Evolutionary conservation across 2,329 filamentous ascomycete genomes (phyloP).

Genomic region (Colletotrichum sp.): DNA sequence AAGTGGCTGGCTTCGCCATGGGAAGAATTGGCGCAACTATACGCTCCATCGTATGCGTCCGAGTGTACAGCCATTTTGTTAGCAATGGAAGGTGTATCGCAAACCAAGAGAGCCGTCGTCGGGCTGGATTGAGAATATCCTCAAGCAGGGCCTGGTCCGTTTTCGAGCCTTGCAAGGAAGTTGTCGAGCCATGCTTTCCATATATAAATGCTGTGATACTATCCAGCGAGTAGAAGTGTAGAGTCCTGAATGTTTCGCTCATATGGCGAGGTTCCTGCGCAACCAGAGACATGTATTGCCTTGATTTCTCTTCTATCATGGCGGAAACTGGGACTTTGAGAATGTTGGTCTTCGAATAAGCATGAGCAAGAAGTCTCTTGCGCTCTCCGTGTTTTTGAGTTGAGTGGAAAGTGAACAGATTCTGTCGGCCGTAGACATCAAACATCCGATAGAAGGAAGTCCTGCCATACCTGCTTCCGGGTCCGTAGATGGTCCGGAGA

Average conservation of each 20-base stretch:
- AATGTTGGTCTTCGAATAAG: not conserved
- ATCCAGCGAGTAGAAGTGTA: not conserved
- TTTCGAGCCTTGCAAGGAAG: not conserved
- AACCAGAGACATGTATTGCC: not conserved
- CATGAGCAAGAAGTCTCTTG: not conserved
- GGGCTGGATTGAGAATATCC: not conserved
- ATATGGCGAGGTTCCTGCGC: not conserved
- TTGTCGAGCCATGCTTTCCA: not conserved
- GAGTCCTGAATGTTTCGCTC: not conserved
- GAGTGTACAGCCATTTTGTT: not conserved
- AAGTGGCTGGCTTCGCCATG: not conserved
- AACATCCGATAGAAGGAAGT: not conserved
- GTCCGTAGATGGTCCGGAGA: not conserved
- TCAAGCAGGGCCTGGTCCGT: not conserved
- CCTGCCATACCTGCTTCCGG: not conserved
- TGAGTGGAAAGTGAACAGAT: not conserved
- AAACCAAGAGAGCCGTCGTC: not conserved
- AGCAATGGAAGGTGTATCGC: not conserved
- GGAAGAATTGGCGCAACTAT: not conserved
- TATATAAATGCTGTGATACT: not conserved
- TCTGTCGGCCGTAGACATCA: not conserved
- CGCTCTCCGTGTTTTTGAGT: not conserved
- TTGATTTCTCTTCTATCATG: not conserved
- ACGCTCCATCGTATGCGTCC: not conserved
- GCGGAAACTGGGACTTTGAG: not conserved